Evolutionary conservation across 495 filamentous ascomycete genomes (phyloP).

Genomic region (Neurospora terricola): DNA sequence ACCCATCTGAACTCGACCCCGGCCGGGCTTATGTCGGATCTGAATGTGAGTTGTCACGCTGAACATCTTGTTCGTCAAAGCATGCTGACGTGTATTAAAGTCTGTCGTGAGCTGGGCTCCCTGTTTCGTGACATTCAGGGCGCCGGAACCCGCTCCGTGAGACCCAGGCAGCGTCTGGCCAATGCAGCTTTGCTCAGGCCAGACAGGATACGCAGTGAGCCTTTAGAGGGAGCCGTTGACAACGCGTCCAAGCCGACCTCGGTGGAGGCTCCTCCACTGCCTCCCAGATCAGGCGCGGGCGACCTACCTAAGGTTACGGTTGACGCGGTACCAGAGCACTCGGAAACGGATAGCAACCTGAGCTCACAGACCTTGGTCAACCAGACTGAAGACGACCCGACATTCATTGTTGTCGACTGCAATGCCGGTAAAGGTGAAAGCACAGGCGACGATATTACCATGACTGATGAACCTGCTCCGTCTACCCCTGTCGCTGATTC

Average conservation of each 20-base stretch:
- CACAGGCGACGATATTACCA: constrained; percentile 4
- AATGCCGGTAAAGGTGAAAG: background rate
- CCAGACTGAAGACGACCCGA: constrained; percentile 19
- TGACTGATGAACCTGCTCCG: constrained; percentile 8
- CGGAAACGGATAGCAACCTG: constrained; percentile 24
- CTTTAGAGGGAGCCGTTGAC: constrained; percentile 1
- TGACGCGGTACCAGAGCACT: constrained; percentile 9
- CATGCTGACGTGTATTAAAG: constrained; percentile 26
- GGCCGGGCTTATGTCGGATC: constrained; percentile 33
- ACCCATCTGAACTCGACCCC: constrained; percentile 22
- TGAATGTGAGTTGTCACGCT: constrained; percentile 45
- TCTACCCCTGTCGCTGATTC: background rate
- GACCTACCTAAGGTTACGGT: constrained; percentile 7
- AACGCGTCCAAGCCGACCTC: background rate
- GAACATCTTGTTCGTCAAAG: background rate
- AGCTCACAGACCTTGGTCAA: constrained; percentile 39
- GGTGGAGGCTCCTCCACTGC: constrained; percentile 15
- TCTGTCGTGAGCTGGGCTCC: constrained; percentile 57
- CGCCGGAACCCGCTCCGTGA: constrained; percentile 40
- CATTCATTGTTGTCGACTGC: constrained; percentile 6
- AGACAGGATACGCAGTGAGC: constrained; percentile 9
- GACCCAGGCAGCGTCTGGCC: constrained; percentile 71
- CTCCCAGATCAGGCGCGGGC: constrained; percentile 13
- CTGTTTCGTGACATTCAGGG: constrained; percentile 66
- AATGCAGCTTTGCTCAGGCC: constrained; percentile 50